phyloP scores from a whole-genome alignment of 331 rosid species.

The Acacia concinna region DNA sequence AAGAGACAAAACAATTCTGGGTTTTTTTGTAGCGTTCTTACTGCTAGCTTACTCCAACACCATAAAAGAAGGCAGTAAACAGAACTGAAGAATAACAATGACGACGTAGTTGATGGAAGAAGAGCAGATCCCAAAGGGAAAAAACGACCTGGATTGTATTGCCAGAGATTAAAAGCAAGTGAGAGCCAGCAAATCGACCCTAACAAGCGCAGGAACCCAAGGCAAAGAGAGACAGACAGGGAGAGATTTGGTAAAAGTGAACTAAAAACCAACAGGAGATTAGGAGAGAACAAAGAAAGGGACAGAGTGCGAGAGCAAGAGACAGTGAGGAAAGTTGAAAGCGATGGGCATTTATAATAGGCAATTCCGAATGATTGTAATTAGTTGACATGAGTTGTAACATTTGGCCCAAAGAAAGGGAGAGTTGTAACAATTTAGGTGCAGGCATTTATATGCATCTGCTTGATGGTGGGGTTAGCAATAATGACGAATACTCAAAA shows the following conservation, averaged over 20 bases:
- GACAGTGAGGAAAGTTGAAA: neutral
- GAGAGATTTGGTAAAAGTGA: neutral
- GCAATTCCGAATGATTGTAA: conserved; percentile 40
- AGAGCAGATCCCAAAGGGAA: conserved; percentile 21
- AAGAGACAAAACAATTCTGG: conserved; percentile 16
- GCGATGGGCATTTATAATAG: conserved; percentile 29
- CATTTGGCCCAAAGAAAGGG: no score
- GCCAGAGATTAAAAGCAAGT: conserved; percentile 27
- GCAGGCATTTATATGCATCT: conserved; percentile 26
- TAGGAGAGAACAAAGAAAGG: neutral
- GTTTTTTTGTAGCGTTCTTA: conserved; percentile 17
- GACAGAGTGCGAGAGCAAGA: neutral
- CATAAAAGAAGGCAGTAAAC: conserved; percentile 11
- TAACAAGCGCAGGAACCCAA: conserved; percentile 28
- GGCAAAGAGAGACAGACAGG: neutral
- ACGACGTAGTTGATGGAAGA: neutral
- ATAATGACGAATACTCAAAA: neutral
- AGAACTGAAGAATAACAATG: neutral
- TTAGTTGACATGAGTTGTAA: conserved; percentile 38
- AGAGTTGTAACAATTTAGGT: conserved; percentile 33
- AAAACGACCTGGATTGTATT: conserved; percentile 25
- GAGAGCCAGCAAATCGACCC: neutral
- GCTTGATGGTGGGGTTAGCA: conserved; percentile 14
- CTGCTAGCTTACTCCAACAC: conserved; percentile 19
- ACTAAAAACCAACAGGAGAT: neutral